Percentiles rank a stretch among this genome's conserved stretches.
Evolutionary conservation across 78 protist species (phyloP).

Genomic region (Cavenderia fasciculata): DNA sequence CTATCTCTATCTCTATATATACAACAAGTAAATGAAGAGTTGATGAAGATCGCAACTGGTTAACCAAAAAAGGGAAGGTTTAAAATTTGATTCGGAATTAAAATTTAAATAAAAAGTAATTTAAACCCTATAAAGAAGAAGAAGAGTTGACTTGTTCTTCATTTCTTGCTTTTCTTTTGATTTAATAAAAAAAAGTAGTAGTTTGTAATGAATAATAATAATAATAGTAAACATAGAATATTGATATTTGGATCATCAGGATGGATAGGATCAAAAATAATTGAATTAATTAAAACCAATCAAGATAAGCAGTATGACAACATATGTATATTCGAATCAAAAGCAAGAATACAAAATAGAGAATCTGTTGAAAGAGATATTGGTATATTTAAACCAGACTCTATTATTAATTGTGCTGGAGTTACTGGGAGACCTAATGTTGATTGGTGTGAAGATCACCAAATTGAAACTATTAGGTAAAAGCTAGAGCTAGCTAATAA

Average conservation of each 20-base stretch:
- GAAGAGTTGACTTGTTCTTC: too few species aligned
- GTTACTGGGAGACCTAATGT: conserved; percentile 92
- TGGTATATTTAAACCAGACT: conserved; percentile 73
- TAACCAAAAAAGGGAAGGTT: too few species aligned
- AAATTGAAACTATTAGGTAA: conserved; percentile 78
- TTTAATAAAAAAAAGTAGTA: too few species aligned
- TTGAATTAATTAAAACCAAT: neutral
- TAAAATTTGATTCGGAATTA: too few species aligned
- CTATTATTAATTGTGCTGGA: conserved; percentile 89
- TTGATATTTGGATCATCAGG: conserved; percentile 42
- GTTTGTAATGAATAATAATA: too few species aligned
- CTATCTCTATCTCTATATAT: too few species aligned
- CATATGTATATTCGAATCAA: neutral
- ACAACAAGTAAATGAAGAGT: too few species aligned
- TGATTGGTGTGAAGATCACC: conserved; percentile 93
- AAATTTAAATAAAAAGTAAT: too few species aligned
- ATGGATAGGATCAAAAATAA: conserved; percentile 41
- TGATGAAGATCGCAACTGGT: too few species aligned
- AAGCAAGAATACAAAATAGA: conserved; percentile 43
- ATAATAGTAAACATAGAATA: neutral
- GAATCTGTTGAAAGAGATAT: conserved; percentile 56
- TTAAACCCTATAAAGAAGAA: too few species aligned
- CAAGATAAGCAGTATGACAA: too few species aligned
- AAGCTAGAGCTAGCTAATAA: neutral
- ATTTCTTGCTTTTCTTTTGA: too few species aligned